phyloP scores from a whole-genome alignment of 805 yeast species.

The Vanderwaltozyma polyspora region DNA sequence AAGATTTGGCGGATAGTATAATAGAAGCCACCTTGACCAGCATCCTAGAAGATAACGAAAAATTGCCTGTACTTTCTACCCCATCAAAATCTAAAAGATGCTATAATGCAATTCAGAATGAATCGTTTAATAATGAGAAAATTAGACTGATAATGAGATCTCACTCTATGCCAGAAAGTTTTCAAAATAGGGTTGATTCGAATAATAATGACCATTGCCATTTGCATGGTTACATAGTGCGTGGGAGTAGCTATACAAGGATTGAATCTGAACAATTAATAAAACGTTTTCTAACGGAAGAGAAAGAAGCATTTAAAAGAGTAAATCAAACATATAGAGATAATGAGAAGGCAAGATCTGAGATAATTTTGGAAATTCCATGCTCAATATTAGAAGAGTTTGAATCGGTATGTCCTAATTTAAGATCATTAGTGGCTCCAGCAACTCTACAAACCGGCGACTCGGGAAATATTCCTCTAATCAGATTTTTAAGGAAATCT shows the following conservation, averaged over 20 bases:
- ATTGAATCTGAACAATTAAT: slow-evolving; percentile 14
- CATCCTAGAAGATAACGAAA: too few species aligned
- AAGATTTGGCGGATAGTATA: too few species aligned
- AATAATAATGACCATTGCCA: not conserved
- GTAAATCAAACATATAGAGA: slow-evolving; percentile 32
- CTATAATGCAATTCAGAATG: too few species aligned
- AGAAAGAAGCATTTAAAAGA: slow-evolving; percentile 17
- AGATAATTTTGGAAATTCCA: slow-evolving; percentile 39
- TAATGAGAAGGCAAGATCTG: slow-evolving; percentile 40
- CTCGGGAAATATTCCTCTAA: slow-evolving; percentile 30
- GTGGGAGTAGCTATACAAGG: slow-evolving; percentile 12
- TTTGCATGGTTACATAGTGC: slow-evolving; percentile 15
- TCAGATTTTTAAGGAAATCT: slow-evolving; percentile 42
- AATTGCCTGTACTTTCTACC: too few species aligned
- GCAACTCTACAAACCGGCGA: slow-evolving; percentile 17
- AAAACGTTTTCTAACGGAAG: not conserved
- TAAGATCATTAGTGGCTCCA: slow-evolving; percentile 11
- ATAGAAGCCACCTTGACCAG: too few species aligned
- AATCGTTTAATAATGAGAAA: too few species aligned
- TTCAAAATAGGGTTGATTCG: too few species aligned
- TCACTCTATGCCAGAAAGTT: too few species aligned
- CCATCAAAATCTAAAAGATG: too few species aligned
- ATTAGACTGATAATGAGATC: too few species aligned
- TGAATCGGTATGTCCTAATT: slow-evolving; percentile 16
- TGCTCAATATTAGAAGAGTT: slow-evolving; percentile 20